Evolutionary conservation across 2,329 filamentous ascomycete species (phyloP).

Genomic region (Fusarium citri): DNA sequence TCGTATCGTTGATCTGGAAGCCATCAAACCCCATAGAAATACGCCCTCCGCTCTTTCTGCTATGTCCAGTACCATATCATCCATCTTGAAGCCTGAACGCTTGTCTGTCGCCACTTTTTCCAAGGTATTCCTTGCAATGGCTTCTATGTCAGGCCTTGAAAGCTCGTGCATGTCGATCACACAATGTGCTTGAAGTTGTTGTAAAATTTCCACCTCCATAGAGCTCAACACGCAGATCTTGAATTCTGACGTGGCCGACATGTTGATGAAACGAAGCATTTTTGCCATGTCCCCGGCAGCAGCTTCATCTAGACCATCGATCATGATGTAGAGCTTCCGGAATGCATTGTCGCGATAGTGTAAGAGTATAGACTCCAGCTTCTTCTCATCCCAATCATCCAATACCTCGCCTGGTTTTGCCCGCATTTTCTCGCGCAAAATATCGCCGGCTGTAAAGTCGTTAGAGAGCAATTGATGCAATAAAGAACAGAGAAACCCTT

Average conservation of each 20-base stretch:
- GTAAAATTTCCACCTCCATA: background rate
- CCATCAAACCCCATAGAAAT: constrained; percentile 11
- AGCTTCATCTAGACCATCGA: constrained; percentile 4
- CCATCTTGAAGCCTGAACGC: accelerated
- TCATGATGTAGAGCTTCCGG: background rate
- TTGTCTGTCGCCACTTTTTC: background rate
- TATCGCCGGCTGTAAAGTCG: background rate
- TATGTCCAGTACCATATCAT: background rate
- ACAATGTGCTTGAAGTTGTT: background rate
- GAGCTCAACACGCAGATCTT: constrained; percentile 14
- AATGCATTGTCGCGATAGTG: background rate
- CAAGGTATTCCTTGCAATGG: background rate
- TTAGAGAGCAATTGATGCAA: background rate
- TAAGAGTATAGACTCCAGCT: background rate
- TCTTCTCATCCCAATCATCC: background rate
- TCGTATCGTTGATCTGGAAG: background rate
- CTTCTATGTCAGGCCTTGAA: background rate
- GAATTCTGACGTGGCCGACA: background rate
- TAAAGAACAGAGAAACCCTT: background rate
- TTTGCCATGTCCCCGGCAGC: background rate
- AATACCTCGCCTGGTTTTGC: background rate
- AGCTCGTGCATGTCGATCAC: constrained; percentile 2
- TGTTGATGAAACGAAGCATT: background rate
- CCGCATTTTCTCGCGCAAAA: background rate
- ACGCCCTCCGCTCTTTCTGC: background rate